Evolutionary conservation across 1,284 basidiomycete species (phyloP).

Genomic region (Pseudozyma thailandica): DNA sequence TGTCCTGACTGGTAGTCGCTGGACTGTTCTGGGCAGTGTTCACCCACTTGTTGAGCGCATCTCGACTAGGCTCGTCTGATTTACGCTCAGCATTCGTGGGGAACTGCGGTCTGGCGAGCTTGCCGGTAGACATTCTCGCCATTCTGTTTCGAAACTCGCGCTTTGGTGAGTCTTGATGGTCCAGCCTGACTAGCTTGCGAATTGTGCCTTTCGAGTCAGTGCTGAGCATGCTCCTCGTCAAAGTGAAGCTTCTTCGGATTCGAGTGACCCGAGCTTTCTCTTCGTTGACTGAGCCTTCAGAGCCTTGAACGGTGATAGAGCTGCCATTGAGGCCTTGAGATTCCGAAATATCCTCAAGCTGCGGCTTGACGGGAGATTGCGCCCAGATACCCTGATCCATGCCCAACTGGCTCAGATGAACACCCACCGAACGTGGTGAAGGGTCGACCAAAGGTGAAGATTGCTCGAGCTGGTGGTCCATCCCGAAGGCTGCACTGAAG

Average conservation of each 20-base stretch:
- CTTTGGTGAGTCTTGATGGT: conserved; percentile 27
- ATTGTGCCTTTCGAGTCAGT: conserved; percentile 11
- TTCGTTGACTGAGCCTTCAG: neutral
- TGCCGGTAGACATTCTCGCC: neutral
- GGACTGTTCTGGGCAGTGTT: neutral
- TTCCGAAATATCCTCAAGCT: neutral
- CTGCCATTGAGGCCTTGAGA: conserved; percentile 4
- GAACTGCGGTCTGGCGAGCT: neutral
- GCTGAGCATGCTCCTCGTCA: conserved; percentile 3
- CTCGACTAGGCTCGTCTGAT: neutral
- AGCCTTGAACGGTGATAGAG: conserved; percentile 2
- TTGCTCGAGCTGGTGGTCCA: neutral
- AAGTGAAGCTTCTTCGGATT: conserved; percentile 16
- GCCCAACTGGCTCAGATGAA: conserved; percentile 20
- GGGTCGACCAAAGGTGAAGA: neutral
- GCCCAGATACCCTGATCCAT: conserved; percentile 38
- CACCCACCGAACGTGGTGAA: conserved; percentile 11
- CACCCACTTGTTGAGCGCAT: neutral
- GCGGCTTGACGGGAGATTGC: conserved; percentile 20
- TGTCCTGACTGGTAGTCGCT: conserved; percentile 3
- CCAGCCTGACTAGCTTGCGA: conserved; percentile 14
- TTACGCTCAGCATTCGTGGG: neutral
- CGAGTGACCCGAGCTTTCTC: neutral
- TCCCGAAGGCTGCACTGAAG: neutral
- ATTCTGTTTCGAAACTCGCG: conserved; percentile 22